Conservation (phyloP, 2,329 filamentous ascomycete genomes). For the Chaetothyriales sp. region DNA sequence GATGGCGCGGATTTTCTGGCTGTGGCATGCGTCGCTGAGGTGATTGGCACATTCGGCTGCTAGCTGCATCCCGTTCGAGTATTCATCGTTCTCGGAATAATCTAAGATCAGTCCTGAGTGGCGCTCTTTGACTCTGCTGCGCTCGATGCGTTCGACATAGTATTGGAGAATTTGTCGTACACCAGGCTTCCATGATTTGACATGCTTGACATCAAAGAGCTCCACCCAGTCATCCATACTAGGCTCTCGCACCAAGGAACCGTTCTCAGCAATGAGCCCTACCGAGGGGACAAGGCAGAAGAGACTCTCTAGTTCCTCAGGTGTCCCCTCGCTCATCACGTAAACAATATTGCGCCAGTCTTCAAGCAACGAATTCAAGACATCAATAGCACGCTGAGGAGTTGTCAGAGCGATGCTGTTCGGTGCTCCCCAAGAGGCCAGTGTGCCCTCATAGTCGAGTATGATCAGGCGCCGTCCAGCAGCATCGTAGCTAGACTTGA, state of each 20-base stretch:
- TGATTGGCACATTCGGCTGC: constrained; percentile 85
- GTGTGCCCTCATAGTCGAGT: constrained; percentile 83
- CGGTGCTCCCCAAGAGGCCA: constrained; percentile 75
- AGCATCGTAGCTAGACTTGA: constrained; percentile 53
- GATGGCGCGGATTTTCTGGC: constrained; percentile 70
- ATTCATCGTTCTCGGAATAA: constrained; percentile 70
- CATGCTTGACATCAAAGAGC: constrained; percentile 58
- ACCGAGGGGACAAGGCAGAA: constrained; percentile 73
- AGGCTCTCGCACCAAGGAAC: constrained; percentile 70
- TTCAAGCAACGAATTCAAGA: constrained; percentile 65
- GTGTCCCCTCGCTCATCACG: constrained; percentile 79
- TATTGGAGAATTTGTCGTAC: constrained; percentile 75
- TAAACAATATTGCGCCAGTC: constrained; percentile 79
- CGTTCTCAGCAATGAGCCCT: constrained; percentile 87
- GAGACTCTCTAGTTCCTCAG: constrained; percentile 73
- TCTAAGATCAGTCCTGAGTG: constrained; percentile 86
- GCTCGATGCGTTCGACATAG: constrained; percentile 78
- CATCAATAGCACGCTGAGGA: constrained; percentile 70
- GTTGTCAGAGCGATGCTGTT: constrained; percentile 75
- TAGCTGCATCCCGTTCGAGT: constrained; percentile 58
- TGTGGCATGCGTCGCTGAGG: constrained; percentile 85
- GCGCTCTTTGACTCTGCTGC: constrained; percentile 77
- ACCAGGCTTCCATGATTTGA: constrained; percentile 66
- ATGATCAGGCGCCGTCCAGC: constrained; percentile 66
- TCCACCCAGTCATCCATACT: constrained; percentile 53